Conservation (phyloP, 352 stramenopile genomes). For the Phytophthora podocarpi region DNA sequence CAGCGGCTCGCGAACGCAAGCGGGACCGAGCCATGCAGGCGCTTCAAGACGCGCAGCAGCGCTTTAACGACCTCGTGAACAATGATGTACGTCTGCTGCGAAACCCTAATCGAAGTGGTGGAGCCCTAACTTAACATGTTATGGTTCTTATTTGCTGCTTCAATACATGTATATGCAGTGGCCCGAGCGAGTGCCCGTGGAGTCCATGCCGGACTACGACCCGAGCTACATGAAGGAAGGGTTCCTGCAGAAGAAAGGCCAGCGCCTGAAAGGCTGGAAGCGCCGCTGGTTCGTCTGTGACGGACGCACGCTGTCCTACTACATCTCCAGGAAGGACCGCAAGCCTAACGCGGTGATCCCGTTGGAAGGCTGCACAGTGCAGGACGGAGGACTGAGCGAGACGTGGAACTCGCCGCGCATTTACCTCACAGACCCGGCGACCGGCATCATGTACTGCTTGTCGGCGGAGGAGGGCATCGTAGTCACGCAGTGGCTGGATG, state of each 20-base stretch:
- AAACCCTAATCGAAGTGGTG: constrained; percentile 3
- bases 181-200: constrained; percentile 65
- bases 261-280: constrained; percentile 84
- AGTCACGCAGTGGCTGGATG: constrained; percentile 74
- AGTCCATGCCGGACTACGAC: constrained; percentile 57
- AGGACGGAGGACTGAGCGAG: constrained; percentile 82
- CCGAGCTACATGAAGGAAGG: constrained; percentile 80
- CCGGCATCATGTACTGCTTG: constrained; percentile 83
- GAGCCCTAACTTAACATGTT: constrained; percentile 6
- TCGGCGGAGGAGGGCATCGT: constrained; percentile 73
- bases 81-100: constrained; percentile 59
- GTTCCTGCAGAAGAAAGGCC: constrained; percentile 86
- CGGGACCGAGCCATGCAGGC: constrained; percentile 69
- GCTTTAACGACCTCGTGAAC: constrained; percentile 80
- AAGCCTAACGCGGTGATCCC: constrained; percentile 85
- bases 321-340: constrained; percentile 80
- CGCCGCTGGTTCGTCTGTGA: constrained; percentile 89
- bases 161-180: constrained; percentile 32
- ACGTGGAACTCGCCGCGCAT: constrained; percentile 89
- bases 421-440: constrained; percentile 78
- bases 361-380: constrained; percentile 77
- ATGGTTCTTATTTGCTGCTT: too few species aligned
- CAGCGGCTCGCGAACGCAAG: constrained; percentile 48
- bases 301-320: constrained; percentile 81
- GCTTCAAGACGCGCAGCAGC: constrained; percentile 78